A percentile compares a stretch with the other conserved stretches of the same genome.
These are phyloP conservation scores for Hypsizygus marmoreus DNA, from an alignment of 768 basidiomycete species.

Conservation along the genomic window DNA sequence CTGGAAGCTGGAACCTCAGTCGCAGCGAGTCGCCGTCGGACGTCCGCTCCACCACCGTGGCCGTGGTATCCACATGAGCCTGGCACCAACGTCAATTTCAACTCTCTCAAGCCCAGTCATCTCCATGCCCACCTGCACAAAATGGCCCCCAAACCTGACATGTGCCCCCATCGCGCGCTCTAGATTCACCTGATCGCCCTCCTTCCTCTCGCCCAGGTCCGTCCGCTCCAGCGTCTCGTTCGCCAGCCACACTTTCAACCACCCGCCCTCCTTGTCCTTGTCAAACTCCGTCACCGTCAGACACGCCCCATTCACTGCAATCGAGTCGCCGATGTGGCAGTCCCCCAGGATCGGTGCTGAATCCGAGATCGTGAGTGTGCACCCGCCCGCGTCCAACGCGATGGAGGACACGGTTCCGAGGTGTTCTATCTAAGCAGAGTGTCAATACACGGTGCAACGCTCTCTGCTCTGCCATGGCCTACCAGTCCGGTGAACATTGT, in stretches of 20 bases:
- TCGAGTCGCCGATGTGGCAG: constrained; percentile 93
- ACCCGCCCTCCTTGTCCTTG: constrained; percentile 59
- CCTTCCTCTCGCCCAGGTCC: constrained; percentile 80
- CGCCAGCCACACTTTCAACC: constrained; percentile 94
- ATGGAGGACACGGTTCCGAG: constrained; percentile 74
- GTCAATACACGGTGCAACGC: constrained; percentile 3
- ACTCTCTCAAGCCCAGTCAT: background rate
- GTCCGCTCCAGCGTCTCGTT: constrained; percentile 93
- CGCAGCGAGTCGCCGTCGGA: constrained; percentile 90
- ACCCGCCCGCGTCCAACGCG: constrained; percentile 69
- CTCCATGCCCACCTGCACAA: constrained; percentile 75
- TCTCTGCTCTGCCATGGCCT: constrained; percentile 26
- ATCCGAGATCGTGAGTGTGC: constrained; percentile 76
- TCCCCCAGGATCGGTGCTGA: constrained; percentile 77
- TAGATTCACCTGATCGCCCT: constrained; percentile 83
- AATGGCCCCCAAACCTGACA: constrained; percentile 93
- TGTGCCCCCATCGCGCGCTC: constrained; percentile 95
- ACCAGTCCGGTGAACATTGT: constrained; percentile 83
- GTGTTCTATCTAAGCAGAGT: constrained; percentile 75
- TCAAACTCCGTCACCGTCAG: constrained; percentile 90
- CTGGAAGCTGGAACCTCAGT: constrained; percentile 74
- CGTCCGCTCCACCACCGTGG: constrained; percentile 62
- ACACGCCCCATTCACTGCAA: constrained; percentile 86
- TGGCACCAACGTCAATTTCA: constrained; percentile 27
- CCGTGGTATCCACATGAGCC: constrained; percentile 95